phyloP scores from a whole-genome alignment of 1,284 basidiomycete species.

The Cutaneotrichosporon sp. region DNA sequence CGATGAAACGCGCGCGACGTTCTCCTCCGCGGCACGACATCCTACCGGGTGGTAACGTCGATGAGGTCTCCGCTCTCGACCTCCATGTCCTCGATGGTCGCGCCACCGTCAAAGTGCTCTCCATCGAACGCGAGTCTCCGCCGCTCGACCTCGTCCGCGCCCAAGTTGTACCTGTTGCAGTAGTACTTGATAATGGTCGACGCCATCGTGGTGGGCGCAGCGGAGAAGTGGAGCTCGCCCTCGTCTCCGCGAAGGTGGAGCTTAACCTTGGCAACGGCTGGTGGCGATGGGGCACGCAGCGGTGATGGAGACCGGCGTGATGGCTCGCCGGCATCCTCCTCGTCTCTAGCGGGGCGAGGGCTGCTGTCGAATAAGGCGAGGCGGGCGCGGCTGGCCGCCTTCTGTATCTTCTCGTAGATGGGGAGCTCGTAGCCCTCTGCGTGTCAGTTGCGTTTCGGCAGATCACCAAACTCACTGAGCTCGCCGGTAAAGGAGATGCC shows the following conservation, averaged over 20 bases:
- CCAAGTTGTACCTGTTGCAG: conserved; percentile 21
- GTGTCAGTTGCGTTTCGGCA: conserved; percentile 1
- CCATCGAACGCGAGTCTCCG: conserved; percentile 34
- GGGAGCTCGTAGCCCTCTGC: conserved; percentile 38
- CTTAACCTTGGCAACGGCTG: conserved; percentile 7
- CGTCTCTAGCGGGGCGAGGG: background rate
- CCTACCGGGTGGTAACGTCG: conserved; percentile 17
- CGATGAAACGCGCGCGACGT: no score
- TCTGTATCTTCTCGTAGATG: conserved; percentile 30
- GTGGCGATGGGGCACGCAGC: background rate
- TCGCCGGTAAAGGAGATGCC: conserved; percentile 29
- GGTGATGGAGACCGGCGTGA: background rate
- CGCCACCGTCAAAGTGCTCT: conserved; percentile 23
- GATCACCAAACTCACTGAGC: conserved; percentile 35
- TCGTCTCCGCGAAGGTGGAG: conserved; percentile 15
- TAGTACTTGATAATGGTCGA: conserved; percentile 24
- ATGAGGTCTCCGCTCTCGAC: conserved; percentile 37
- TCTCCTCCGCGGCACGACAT: no score
- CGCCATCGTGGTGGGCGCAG: conserved; percentile 6
- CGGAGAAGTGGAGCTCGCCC: conserved; percentile 16
- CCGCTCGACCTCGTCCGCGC: conserved; percentile 14
- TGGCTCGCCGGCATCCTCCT: background rate
- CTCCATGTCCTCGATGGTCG: conserved; percentile 31
- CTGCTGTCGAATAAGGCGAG: background rate
- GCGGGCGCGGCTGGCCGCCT: conserved; percentile 6